Base-by-base conservation (phyloP, 768 basidiomycete genomes). In the Leccinellum albellum region DNA sequence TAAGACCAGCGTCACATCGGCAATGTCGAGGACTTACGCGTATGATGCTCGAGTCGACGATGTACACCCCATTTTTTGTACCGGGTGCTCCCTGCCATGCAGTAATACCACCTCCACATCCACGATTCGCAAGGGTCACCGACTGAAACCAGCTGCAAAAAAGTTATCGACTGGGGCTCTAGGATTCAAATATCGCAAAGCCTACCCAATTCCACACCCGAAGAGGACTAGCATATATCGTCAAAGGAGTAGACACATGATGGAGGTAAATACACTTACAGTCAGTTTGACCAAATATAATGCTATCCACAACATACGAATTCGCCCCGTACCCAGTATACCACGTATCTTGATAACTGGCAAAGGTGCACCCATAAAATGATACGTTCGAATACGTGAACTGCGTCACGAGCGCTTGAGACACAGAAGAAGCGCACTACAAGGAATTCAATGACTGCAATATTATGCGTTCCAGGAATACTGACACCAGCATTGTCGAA, bases 261-360 rank as follows among this genome's bases (percentile, higher is more conserved):
- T 17, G 44, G 10, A n/a, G 17, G 15, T 4, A 46, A 46, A 46
- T 9, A 33, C 47, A 70, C 78, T 62, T 63, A 83, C 83, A 86
- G 62, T 87, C 85, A 0, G 85, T 86, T 64, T 82, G 76, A 3
- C 86, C 85, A 54, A 78, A 84, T n/a, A 87, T 78, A n/a, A 81
- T 79, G 57, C 83, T 84, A 56, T 85, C 84, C 10, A 81, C 78
- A 5, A 82, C 81, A 64, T 83, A 85, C 0, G 82, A 83, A 65
- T 79, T 81, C 1, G 74, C 82, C 57, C 82, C 84, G 7, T 79
- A 71, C 3, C 85, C 85, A 0, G 83, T 84, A 61, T 84, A 85
- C 80, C 83, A 83, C 0, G 85, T 86, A 31, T 58, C 57, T 24
- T 45, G 40, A 9, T 1, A 35, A 45, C 51, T 50, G 26, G 40